Conservation (phyloP, 768 basidiomycete genomes). For the Sporobolomyces phaffii region DNA sequence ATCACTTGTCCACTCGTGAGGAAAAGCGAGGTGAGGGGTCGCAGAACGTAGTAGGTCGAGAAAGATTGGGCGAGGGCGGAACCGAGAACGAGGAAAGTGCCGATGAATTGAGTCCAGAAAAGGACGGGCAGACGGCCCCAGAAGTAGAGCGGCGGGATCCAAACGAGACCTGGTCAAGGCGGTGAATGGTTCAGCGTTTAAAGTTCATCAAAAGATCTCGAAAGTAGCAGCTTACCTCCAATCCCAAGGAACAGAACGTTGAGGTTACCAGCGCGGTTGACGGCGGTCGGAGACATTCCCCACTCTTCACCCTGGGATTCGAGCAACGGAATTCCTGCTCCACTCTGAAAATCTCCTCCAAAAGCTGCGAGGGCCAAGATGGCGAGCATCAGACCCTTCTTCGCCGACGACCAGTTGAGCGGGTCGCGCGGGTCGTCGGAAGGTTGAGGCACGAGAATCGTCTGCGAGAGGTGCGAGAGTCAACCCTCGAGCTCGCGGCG, state of each 20-base stretch:
- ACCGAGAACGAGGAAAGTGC: slow-evolving; percentile 36
- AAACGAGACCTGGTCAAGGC: too few relatives aligned
- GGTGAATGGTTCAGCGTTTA: too few relatives aligned
- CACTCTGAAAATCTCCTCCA: slow-evolving; percentile 33
- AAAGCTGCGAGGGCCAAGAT: slow-evolving; percentile 19
- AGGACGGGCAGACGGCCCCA: slow-evolving; percentile 36
- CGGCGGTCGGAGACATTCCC: slow-evolving; percentile 3
- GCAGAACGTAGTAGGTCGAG: slow-evolving; percentile 31
- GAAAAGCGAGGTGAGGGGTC: slow-evolving; percentile 37
- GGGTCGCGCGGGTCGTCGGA: slow-evolving; percentile 43
- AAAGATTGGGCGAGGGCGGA: slow-evolving; percentile 26
- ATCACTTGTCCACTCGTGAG: slow-evolving; percentile 31
- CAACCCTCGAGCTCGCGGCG: too few relatives aligned
- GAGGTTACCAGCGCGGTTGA: slow-evolving; percentile 35
- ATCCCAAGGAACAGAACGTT: slow-evolving; percentile 34
- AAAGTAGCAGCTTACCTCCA: too few relatives aligned
- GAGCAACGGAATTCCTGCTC: slow-evolving; percentile 26
- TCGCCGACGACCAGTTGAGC: slow-evolving; percentile 41
- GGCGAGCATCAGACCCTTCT: slow-evolving; percentile 37
- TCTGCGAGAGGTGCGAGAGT: slow-evolving; percentile 16
- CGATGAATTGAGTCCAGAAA: slow-evolving; percentile 39
- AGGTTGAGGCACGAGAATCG: slow-evolving; percentile 51
- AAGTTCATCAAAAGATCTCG: too few relatives aligned
- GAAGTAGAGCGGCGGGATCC: slow-evolving; percentile 35
- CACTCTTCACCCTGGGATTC: slow-evolving; percentile 19